Base-by-base conservation (phyloP, 2,329 filamentous ascomycete genomes). In the Diaporthe eres region DNA sequence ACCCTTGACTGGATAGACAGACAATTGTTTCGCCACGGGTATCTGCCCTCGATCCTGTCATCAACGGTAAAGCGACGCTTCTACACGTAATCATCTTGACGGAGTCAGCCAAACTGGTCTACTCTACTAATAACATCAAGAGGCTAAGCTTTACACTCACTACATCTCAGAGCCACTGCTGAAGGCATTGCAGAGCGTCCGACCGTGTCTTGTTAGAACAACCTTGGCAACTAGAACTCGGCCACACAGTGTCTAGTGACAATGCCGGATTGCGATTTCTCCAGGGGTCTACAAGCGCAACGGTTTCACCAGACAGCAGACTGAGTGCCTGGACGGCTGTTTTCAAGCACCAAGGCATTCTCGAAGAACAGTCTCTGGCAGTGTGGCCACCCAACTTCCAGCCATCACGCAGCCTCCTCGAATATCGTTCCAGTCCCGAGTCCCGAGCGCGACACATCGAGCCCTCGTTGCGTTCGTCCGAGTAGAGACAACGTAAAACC, bases 391-490 rank as follows among this genome's bases (percentile, higher is more conserved):
- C 19, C 22, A 53, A 65, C 49, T 49, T 44, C 17, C 57, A 65
- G 37, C 31, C 67, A 65, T 72, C 67, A 9, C 28, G 17, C 31
- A n/a, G 25, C 37, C 57, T 70, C 15, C 34, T 55, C 6, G n/a
- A 34, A 22, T 28, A 39, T 58, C n/a, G 57, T 28, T 25, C 74
- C 10, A 65, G 25, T 39, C 37, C 57, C 57, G 37, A 53, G 37
- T 71, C 17, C 65, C 49, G 47, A 51, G 51, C 53, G 34, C 49
- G 37, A n/a, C 47, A 37, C n/a, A 61, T 70, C 47, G 13, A 44
- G 49, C 6, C 39, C 8, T 25, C 44, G 51, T 49, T 47, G 31
- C 67, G 51, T 25, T 53, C 31, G 28, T 49, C 73, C 28, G 37
- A 57, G 57, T 37, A 12, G 57, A 71, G 47, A 42, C 55, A n/a